Base-by-base conservation (phyloP, 805 yeast species). In the Saccharomycopsis sp. region DNA sequence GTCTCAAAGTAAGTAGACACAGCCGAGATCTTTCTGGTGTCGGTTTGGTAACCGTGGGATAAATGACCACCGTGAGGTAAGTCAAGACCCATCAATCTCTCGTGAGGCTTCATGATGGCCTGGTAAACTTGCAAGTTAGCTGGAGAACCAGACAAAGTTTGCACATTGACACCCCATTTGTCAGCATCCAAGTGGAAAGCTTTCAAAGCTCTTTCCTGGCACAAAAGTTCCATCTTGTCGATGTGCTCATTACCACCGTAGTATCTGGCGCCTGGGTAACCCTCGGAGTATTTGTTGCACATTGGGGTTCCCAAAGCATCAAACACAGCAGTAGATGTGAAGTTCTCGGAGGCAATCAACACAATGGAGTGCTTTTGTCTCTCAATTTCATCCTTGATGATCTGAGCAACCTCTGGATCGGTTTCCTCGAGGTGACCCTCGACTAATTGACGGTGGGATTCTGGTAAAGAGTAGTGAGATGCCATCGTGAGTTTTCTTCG, bases 1-100 rank as follows among this genome's bases (percentile, higher is more conserved):
- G 98, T 92, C 79, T 91, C 96, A 73, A 94, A 94, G 74, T 94
- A 94, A 64, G 94, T 92, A 53, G 98, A 91, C 58, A 94, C 92
- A 61, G 91, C 95, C 63, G 97, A 89, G 71, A 94, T 94, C 79
- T 91, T 91, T 74, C 62, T 83, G 66, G 90, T 77, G 67, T 86
- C 91, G 58, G 98, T 92, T 74, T 94, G 98, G 78, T 94, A 94
- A 66, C 99, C 99, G 75, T 94, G 99, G 57, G 97, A 90, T 73
- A 94, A 81, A 74, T 94, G 99, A 68, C 99, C 99, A 69, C 99
- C 99, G 69, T 94, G 98, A 66, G 99, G 99, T 70, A 94, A 80
- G 70, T 92, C 97, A 65, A 94, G 82, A 66, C 99, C 99, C 99
- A 94, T 94, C 66, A 94, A 76, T 75, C 99, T 87, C 68, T 92